These are phyloP conservation scores for Medicago lupulina DNA, from an alignment of 306 rosid genomes.

Conservation along the genomic window DNA sequence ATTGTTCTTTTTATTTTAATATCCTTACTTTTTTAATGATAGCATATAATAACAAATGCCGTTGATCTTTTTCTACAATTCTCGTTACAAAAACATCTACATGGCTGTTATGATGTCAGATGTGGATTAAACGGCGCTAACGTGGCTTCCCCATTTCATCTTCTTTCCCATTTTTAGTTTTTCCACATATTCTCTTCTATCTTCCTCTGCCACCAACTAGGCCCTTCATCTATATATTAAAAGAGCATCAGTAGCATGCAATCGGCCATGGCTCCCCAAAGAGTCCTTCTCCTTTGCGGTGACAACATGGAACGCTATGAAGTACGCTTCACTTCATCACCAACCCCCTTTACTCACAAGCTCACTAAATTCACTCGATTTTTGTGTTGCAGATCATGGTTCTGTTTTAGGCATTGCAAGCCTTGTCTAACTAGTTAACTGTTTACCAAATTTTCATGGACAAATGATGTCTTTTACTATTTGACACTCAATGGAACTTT, in stretches of 20 bases:
- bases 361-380: background rate
- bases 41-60: background rate
- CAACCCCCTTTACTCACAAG: background rate
- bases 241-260: background rate
- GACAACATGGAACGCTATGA: conserved; percentile 87
- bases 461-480: conserved; percentile 20
- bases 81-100: background rate
- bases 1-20: conserved; percentile 17
- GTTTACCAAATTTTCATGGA: conserved; percentile 1
- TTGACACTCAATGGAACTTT: conserved; percentile 76
- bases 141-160: background rate
- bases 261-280: conserved; percentile 47
- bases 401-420: conserved; percentile 84
- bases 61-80: background rate
- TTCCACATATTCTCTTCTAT: background rate
- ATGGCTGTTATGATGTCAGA: background rate
- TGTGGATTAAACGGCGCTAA: background rate
- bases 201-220: background rate
- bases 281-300: conserved; percentile 74
- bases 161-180: background rate
- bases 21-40: background rate
- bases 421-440: conserved; percentile 36
- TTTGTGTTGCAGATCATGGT: conserved; percentile 63
- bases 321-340: conserved; percentile 35
- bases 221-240: background rate